Base-by-base conservation (phyloP, 192 early-diverging fungal genomes). In the Backusella morwellensis region DNA sequence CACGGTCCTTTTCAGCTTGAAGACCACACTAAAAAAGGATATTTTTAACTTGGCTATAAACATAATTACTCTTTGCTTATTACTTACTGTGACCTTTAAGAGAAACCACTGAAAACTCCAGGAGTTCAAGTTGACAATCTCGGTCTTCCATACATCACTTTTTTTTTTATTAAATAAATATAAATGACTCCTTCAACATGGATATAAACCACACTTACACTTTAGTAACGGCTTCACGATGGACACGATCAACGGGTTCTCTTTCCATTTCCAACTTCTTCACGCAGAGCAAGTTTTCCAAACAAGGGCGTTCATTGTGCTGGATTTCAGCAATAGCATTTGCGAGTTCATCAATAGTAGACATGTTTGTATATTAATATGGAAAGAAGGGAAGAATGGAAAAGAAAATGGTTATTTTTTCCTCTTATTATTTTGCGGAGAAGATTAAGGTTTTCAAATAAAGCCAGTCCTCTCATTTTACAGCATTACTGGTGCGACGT, bases 261-360 rank as follows among this genome's bases (percentile, higher is more conserved):
- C 66, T 50, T 29, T 70, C 74, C 0, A 44, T 73, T 21, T 78
- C 72, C 4, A 81, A 19, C 21, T 75, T 70, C 6, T 75, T 41
- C 19, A 74, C 38, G 21, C 50, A 47, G 8, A 78, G 32, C 5
- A 47, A n/a, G 42, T 70, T 75, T 50, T 78, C 36, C 8, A 70
- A 56, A 26, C 67, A 77, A 44, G 81, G 73, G 19, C 68, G 40
- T 38, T 82, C 76, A 40, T 76, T 59, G 36, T 82, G 81, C 17
- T 66, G 35, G 54, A 82, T 35, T n/a, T 69, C 77, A 42, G 81
- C 77, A 70, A 78, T 47, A 59, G 77, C 77, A 59, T 78, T 73
- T 3, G 63, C 38, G 26, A 82, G 54, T 23, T 82, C 67, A 32
- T 82, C 74, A 23, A 82, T 70, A 66, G 68, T 52, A 74, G 73